phyloP scores from a whole-genome alignment of 2,329 filamentous ascomycete genomes.

The Colletotrichum camelliae region DNA sequence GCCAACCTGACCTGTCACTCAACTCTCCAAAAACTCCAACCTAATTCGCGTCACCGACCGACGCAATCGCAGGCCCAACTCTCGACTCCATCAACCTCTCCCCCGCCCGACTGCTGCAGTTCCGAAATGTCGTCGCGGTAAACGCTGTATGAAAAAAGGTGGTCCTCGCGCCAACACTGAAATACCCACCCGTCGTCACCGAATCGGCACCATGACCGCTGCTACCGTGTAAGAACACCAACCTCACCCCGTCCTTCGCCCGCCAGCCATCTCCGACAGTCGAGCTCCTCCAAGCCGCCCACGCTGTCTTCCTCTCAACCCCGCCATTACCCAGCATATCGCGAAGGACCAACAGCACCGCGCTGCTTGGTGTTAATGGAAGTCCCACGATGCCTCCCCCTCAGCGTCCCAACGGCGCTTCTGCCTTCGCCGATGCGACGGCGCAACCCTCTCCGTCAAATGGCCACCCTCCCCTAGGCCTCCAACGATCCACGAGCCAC shows the following conservation, averaged over 20 bases:
- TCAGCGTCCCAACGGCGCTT: conserved; percentile 13
- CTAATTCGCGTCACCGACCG: conserved; percentile 7
- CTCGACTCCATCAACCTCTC: background rate
- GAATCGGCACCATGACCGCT: conserved; percentile 16
- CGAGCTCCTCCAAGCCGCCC: conserved; percentile 14
- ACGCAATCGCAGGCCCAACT: conserved; percentile 6
- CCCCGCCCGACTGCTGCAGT: conserved; percentile 1
- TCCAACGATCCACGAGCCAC: conserved; percentile 23
- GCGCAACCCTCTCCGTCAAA: background rate
- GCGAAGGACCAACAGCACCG: conserved; percentile 19
- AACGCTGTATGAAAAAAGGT: background rate
- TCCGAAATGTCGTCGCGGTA: conserved; percentile 16
- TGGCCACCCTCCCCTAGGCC: conserved; percentile 1
- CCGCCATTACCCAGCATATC: conserved; percentile 18
- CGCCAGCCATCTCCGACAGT: conserved; percentile 13
- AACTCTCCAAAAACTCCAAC: conserved; percentile 19
- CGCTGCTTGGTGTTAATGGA: conserved; percentile 22
- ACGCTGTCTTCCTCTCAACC: conserved; percentile 12
- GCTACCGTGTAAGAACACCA: conserved; percentile 10
- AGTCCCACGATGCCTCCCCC: conserved; percentile 10
- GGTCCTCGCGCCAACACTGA: conserved; percentile 4
- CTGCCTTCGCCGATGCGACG: conserved; percentile 17
- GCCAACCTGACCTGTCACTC: conserved; percentile 8
- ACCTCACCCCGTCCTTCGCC: background rate
- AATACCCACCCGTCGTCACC: background rate